phyloP scores from a whole-genome alignment of 1,139 yeast genomes.

The Blastobotrys petasosporus region DNA sequence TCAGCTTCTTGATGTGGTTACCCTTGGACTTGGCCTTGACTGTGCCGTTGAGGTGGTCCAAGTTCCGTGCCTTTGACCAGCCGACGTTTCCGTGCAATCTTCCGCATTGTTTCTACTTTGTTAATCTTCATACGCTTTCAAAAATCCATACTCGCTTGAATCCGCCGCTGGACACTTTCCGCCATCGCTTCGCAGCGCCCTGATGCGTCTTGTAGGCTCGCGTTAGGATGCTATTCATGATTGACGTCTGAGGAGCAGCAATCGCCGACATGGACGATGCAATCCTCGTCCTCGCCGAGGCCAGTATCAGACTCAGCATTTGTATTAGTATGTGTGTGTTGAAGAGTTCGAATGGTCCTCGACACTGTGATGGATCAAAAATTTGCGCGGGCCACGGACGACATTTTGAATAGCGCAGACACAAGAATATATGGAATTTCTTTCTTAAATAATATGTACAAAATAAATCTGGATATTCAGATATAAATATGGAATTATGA shows the following conservation, averaged over 20 bases:
- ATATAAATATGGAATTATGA: not conserved
- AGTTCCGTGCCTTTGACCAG: slow-evolving; percentile 57
- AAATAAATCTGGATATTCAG: not conserved
- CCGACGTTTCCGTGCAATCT: slow-evolving; percentile 93
- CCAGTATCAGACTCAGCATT: slow-evolving; percentile 9
- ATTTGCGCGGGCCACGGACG: not conserved
- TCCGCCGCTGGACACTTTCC: slow-evolving; percentile 56
- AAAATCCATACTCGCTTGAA: slow-evolving; percentile 39
- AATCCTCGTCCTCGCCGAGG: slow-evolving; percentile 4
- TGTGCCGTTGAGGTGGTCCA: slow-evolving; percentile 60
- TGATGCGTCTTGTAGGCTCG: slow-evolving; percentile 50
- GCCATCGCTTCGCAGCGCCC: slow-evolving; percentile 79
- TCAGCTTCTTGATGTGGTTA: slow-evolving; percentile 17
- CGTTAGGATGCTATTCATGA: slow-evolving; percentile 7
- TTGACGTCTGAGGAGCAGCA: not conserved
- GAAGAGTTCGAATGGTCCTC: not conserved
- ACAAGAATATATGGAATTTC: not conserved
- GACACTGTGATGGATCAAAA: not conserved
- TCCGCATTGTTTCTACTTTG: slow-evolving; percentile 72
- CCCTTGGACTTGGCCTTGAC: slow-evolving; percentile 43
- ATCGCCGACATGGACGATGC: not conserved
- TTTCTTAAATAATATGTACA: not conserved
- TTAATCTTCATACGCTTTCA: no score
- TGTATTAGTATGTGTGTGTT: not conserved
- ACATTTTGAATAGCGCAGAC: not conserved